Percentiles rank a stretch among this genome's conserved stretches.
These are phyloP conservation scores for Candolleomyces eurysporus DNA, from an alignment of 768 basidiomycete genomes.

Conservation along the genomic window DNA sequence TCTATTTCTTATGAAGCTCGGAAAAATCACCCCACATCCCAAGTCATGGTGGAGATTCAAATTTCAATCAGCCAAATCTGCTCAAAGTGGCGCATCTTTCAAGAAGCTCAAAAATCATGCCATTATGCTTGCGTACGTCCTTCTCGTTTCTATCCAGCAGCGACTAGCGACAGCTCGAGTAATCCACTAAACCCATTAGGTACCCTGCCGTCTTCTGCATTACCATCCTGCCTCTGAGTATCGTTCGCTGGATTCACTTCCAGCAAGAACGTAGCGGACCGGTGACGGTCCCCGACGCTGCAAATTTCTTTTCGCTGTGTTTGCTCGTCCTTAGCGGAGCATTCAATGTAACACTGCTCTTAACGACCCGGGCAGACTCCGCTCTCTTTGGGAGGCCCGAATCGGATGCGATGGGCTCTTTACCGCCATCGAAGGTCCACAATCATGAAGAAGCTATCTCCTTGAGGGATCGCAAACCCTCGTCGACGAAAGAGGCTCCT, in stretches of 20 bases:
- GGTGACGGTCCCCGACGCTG: conserved; percentile 20
- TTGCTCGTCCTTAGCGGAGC: conserved; percentile 39
- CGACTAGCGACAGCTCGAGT: too few species aligned
- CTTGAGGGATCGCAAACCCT: too few species aligned
- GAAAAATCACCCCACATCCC: conserved; percentile 29
- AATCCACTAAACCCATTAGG: conserved; percentile 11
- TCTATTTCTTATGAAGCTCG: conserved; percentile 34
- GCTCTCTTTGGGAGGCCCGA: conserved; percentile 26
- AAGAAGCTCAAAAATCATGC: conserved; percentile 12
- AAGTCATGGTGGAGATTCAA: conserved; percentile 33
- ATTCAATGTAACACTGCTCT: conserved; percentile 37
- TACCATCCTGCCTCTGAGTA: conserved; percentile 36
- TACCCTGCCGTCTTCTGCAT: conserved; percentile 40
- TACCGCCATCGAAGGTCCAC: too few species aligned
- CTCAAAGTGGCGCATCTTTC: conserved; percentile 13
- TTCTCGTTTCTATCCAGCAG: too few species aligned
- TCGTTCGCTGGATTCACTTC: conserved; percentile 39
- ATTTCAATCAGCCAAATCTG: conserved; percentile 9
- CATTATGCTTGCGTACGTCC: neutral
- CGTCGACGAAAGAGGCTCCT: too few species aligned
- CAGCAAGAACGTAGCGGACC: conserved; percentile 13
- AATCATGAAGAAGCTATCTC: too few species aligned
- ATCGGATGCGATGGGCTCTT: neutral
- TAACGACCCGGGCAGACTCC: conserved; percentile 32
- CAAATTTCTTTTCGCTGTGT: conserved; percentile 28